Conservation (phyloP, 495 filamentous ascomycete species). For the Cudoniella acicularis region DNA sequence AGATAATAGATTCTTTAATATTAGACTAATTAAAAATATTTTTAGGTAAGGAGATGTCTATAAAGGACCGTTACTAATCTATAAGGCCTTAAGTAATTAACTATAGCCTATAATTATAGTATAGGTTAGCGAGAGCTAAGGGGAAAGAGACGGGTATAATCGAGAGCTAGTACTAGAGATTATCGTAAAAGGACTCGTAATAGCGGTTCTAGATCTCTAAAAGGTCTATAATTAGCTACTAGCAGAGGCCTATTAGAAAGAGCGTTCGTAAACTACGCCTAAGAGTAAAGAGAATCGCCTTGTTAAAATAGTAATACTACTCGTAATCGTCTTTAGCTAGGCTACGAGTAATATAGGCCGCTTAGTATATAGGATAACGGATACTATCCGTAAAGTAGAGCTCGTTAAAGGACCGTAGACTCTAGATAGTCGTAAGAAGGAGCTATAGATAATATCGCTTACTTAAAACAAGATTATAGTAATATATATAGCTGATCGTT, state of each 20-base stretch:
- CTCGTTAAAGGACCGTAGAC: not conserved
- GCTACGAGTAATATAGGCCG: not conserved
- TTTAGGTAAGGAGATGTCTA: too few relatives aligned
- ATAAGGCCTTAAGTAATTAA: too few relatives aligned
- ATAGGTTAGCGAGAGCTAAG: too few relatives aligned
- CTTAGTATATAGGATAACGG: not conserved
- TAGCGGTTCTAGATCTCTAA: not conserved
- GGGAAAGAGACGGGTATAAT: too few relatives aligned
- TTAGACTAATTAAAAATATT: too few relatives aligned
- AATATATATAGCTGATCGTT: not conserved
- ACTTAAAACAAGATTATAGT: not conserved
- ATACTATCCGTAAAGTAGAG: not conserved
- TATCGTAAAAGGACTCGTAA: not conserved
- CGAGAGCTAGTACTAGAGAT: not conserved
- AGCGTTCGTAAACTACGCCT: not conserved
- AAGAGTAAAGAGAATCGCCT: not conserved
- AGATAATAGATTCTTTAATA: too few relatives aligned
- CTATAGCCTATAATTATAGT: too few relatives aligned
- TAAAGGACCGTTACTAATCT: too few relatives aligned
- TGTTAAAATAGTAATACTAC: not conserved
- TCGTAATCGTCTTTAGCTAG: not conserved
- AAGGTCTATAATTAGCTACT: not conserved
- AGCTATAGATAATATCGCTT: not conserved
- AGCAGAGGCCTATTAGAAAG: not conserved
- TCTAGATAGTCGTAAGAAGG: not conserved